These are phyloP conservation scores for Lachnellula hyalina DNA, from an alignment of 2,329 filamentous ascomycete species.

Conservation along the genomic window DNA sequence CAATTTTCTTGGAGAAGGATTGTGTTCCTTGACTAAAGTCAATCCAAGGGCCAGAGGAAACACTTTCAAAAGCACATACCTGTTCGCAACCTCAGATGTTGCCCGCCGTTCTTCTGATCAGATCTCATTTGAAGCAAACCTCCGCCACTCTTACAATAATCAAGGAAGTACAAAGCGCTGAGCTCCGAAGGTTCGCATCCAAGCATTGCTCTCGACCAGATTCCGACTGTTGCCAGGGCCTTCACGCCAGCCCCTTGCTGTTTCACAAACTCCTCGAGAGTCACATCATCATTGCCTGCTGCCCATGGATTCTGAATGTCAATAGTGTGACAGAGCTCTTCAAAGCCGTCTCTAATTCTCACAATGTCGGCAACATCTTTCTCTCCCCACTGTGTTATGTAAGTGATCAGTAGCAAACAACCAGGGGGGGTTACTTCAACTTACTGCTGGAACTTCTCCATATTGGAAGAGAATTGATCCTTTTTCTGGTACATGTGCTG, in stretches of 20 bases:
- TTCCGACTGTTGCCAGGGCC: slow-evolving; percentile 34
- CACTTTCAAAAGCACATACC: slow-evolving; percentile 3
- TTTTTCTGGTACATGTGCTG: slow-evolving; percentile 38
- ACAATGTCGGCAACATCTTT: background rate
- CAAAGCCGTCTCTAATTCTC: slow-evolving; percentile 6
- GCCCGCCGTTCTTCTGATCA: slow-evolving; percentile 45
- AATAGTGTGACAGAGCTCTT: slow-evolving; percentile 6
- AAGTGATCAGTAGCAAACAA: background rate
- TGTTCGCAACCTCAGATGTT: slow-evolving; percentile 18
- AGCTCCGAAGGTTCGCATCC: slow-evolving; percentile 45
- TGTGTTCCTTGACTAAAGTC: slow-evolving; percentile 12
- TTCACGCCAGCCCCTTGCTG: slow-evolving; percentile 27
- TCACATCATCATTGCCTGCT: slow-evolving; percentile 24
- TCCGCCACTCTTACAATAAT: slow-evolving; percentile 48
- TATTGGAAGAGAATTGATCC: slow-evolving; percentile 30
- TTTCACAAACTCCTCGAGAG: slow-evolving; percentile 35
- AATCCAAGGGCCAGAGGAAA: background rate
- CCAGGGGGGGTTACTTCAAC: background rate
- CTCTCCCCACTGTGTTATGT: too few species aligned
- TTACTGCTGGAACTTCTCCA: slow-evolving; percentile 29
- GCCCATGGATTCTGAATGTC: slow-evolving; percentile 17
- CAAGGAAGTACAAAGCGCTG: slow-evolving; percentile 48
- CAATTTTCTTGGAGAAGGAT: slow-evolving; percentile 11
- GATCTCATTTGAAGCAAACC: slow-evolving; percentile 49
- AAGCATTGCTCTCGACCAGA: slow-evolving; percentile 47